Conservation (phyloP, 2,329 filamentous ascomycete genomes). For the Tricladium varicosporioides region DNA sequence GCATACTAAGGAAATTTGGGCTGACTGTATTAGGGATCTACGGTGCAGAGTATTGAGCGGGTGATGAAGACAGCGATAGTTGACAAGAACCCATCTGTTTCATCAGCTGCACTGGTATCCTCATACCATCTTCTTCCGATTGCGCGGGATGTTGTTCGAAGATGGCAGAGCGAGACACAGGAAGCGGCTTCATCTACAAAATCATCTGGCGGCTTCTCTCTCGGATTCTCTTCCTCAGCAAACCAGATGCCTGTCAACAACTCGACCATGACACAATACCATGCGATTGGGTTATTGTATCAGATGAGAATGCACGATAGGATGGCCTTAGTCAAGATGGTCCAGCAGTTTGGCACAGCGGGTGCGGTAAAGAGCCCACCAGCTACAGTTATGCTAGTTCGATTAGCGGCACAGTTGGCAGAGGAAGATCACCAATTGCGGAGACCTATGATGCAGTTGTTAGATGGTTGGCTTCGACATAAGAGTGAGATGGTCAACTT, state of each 20-base stretch:
- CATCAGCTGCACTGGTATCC: conserved; percentile 91
- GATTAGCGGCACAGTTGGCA: conserved; percentile 87
- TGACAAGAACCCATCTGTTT: conserved; percentile 97
- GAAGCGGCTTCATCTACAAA: conserved; percentile 91
- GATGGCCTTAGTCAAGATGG: conserved; percentile 99
- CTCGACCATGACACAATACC: conserved; percentile 97
- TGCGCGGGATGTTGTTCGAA: conserved; percentile 88
- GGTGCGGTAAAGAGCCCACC: conserved; percentile 94
- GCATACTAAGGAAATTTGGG: conserved; percentile 21
- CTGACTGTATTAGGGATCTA: conserved; percentile 65
- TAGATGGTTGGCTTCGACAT: conserved; percentile 94
- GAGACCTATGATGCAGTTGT: conserved; percentile 94
- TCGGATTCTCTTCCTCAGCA: conserved; percentile 84
- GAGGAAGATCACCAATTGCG: conserved; percentile 87
- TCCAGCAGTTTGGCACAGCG: conserved; percentile 93
- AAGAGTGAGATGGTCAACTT: conserved; percentile 99
- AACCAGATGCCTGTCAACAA: conserved; percentile 78
- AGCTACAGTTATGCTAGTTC: conserved; percentile 87
- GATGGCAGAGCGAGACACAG: conserved; percentile 98
- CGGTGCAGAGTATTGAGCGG: conserved; percentile 95
- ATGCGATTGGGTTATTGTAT: conserved; percentile 94
- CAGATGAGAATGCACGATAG: conserved; percentile 97
- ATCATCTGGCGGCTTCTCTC: conserved; percentile 82
- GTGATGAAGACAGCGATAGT: conserved; percentile 99
- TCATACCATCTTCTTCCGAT: conserved; percentile 97